Base-by-base conservation (phyloP, 1,284 basidiomycete genomes). In the Erythrobasidium hasegawianum region DNA sequence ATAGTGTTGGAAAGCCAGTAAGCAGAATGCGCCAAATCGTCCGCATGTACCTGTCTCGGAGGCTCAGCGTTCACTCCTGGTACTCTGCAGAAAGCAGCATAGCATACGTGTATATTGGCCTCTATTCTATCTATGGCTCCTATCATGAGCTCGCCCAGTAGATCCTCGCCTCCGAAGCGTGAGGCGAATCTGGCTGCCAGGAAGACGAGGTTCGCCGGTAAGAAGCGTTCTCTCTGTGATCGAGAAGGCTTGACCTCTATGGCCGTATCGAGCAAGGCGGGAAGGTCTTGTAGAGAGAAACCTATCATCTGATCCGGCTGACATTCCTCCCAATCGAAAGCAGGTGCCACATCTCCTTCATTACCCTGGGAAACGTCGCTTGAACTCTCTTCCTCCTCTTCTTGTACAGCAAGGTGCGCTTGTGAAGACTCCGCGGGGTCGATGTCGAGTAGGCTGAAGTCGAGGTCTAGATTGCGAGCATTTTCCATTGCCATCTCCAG, bases 1-100 rank as follows among this genome's bases (percentile, higher is more conserved):
- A 89, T 90, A 26, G 86, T 84, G 77, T 98, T 98, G 78, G 90
- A 90, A 45, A 96, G 80, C 95, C 96, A 98, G 77, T 97, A 97
- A 22, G 92, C 84, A 20, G 95, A 83, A 72, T 85, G 86, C 2
- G 89, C 86, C 57, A 97, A 80, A 74, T 97, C 89, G 71, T 95
- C 91, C 39, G 87, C 83, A 68, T 84, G 85, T 72, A 80, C 85
- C 90, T 94, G 75, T 9, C 1, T 3, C 33, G 33, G 11, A 11
- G 16, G 29, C 27, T 38, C 16, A 2, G 18, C 16, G 26, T 5
- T 41, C 29, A n/a, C n/a, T n/a, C n/a, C 20, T 47, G 38, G 3
- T 53, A 16, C 2, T 29, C n/a, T n/a, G n/a, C n/a, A n/a, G n/a
- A n/a, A n/a, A n/a, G n/a, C 18, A 16, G 10, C 16, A 5, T 4